Conservation (phyloP, 345 rosid genomes). For the Eucalyptus urophylla region DNA sequence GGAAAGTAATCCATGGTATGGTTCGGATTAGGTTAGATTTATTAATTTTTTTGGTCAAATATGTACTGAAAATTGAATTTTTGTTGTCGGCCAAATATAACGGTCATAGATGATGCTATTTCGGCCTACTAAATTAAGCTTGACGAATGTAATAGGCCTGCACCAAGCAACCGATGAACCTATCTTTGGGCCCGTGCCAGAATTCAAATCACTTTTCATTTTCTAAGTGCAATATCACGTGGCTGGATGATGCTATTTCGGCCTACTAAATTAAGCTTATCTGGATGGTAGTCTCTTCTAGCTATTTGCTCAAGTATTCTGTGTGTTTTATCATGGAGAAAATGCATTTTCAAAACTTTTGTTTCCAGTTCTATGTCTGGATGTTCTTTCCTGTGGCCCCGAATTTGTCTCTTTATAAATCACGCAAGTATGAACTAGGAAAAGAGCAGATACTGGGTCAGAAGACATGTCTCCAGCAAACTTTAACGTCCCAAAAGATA, state of each 20-base stretch:
- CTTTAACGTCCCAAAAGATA: not conserved
- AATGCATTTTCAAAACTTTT: not conserved
- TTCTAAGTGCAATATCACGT: not conserved
- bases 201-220: not conserved
- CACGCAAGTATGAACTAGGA: not conserved
- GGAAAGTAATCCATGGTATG: not conserved
- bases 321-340: not conserved
- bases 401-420: not conserved
- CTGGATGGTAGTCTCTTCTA: not conserved
- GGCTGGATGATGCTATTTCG: no score
- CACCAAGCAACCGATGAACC: no score
- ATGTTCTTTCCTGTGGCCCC: not conserved
- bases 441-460: not conserved
- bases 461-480: not conserved
- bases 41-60: not conserved
- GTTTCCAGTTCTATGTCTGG: not conserved
- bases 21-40: not conserved
- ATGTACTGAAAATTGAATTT: not conserved
- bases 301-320: not conserved
- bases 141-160: not conserved
- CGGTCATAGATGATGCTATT: not conserved
- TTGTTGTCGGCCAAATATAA: not conserved
- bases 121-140: not conserved
- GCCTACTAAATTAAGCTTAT: not conserved
- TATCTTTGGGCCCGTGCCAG: not conserved